A percentile compares a stretch with the other conserved stretches of the same genome.
Conservation (phyloP, 2,329 filamentous ascomycete species). For the Colletotrichum sansevieriae region DNA sequence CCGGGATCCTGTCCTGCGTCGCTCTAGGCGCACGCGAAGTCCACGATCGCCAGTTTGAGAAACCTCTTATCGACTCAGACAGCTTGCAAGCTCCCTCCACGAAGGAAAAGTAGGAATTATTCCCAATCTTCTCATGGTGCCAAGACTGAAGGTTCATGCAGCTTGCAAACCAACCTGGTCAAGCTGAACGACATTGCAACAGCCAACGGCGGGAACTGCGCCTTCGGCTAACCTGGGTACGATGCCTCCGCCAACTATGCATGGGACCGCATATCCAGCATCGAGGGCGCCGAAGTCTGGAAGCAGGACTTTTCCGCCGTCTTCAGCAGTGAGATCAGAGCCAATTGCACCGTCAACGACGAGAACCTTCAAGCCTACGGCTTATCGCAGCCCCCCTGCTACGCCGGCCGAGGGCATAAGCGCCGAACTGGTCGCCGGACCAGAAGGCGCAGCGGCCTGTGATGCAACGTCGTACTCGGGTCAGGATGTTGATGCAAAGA, state of each 20-base stretch:
- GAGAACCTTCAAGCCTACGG: conserved; percentile 47
- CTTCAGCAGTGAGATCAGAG: conserved; percentile 43
- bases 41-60: background rate
- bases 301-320: conserved; percentile 49
- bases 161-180: conserved; percentile 44
- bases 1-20: conserved; percentile 2
- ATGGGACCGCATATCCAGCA: conserved; percentile 46
- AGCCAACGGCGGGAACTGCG: conserved; percentile 49
- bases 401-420: conserved; percentile 49
- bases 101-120: conserved; percentile 8
- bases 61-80: conserved; percentile 23
- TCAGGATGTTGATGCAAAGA: conserved; percentile 47
- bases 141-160: background rate
- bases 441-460: conserved; percentile 47
- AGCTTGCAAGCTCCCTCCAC: conserved; percentile 22
- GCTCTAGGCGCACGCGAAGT: conserved; percentile 1
- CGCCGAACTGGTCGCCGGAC: conserved; percentile 45
- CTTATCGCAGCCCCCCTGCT: conserved; percentile 50
- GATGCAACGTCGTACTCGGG: conserved; percentile 45
- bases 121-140: background rate
- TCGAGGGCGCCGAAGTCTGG: conserved; percentile 47
- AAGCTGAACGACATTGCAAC: conserved; percentile 49
- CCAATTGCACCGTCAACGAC: conserved; percentile 43
- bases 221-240: conserved; percentile 50
- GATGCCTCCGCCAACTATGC: conserved; percentile 52